Conservation (phyloP, 768 basidiomycete species). For the Tulasnella sp. region DNA sequence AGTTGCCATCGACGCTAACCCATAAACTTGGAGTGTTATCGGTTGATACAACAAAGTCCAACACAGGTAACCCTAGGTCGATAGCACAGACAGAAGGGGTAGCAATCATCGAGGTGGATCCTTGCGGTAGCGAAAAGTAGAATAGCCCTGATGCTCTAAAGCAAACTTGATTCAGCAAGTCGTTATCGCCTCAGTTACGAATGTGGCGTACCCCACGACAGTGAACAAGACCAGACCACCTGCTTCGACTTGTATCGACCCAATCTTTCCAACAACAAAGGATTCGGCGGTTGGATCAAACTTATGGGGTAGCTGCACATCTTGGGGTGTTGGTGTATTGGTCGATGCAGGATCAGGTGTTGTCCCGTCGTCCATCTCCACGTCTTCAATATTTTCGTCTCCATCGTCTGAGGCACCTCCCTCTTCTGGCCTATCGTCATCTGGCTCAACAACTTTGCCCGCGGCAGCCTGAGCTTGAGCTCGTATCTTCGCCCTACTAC, state of each 20-base stretch:
- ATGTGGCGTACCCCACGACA: slow-evolving; percentile 52
- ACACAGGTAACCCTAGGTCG: slow-evolving; percentile 45
- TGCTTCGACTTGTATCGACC: slow-evolving; percentile 31
- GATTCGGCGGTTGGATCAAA: slow-evolving; percentile 23
- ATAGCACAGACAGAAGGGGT: slow-evolving; percentile 27
- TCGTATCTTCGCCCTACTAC: slow-evolving; percentile 19
- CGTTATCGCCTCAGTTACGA: not conserved
- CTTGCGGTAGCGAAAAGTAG: slow-evolving; percentile 29
- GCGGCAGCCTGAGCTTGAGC: slow-evolving; percentile 19
- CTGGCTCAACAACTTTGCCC: too few species aligned
- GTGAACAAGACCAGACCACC: slow-evolving; percentile 46
- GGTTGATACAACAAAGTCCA: slow-evolving; percentile 39
- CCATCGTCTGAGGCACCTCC: slow-evolving; percentile 26
- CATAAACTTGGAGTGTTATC: slow-evolving; percentile 31
- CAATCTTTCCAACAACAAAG: slow-evolving; percentile 48
- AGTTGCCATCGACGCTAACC: slow-evolving; percentile 40
- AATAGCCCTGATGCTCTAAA: slow-evolving; percentile 60
- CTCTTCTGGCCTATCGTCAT: slow-evolving; percentile 21
- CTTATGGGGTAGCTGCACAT: slow-evolving; percentile 12
- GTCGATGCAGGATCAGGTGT: slow-evolving; percentile 23
- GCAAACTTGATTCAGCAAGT: not conserved
- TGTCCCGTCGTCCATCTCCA: slow-evolving; percentile 29
- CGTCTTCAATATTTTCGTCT: slow-evolving; percentile 22
- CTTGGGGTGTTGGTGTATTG: slow-evolving; percentile 11
- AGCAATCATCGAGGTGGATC: slow-evolving; percentile 18